Percentiles rank a stretch among this genome's conserved stretches.
Conservation (phyloP, 768 basidiomycete species). For the Pleurotus giganteus region DNA sequence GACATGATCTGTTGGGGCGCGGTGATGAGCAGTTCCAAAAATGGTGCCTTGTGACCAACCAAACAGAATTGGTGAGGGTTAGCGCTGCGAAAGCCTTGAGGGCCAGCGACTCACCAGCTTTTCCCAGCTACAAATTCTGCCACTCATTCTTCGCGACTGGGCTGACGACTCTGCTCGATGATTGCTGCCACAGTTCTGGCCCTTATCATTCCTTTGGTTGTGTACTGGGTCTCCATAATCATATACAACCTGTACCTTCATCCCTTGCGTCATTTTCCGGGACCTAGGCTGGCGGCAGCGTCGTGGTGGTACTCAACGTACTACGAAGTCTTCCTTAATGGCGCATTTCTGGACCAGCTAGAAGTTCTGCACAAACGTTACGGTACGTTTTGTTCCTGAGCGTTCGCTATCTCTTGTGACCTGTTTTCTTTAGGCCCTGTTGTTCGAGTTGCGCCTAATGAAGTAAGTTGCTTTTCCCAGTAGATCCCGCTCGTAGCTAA, state of each 20-base stretch:
- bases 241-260: conserved; percentile 22
- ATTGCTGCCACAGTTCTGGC: background rate
- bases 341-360: conserved; percentile 24
- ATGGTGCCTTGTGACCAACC: too few relatives aligned
- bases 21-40: too few relatives aligned
- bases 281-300: conserved; percentile 25
- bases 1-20: too few relatives aligned
- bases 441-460: conserved; percentile 34
- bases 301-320: conserved; percentile 24
- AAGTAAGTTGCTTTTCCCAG: conserved; percentile 21
- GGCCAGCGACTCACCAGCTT: too few relatives aligned
- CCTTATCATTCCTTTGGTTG: background rate
- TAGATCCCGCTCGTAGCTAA: background rate
- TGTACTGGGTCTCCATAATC: background rate
- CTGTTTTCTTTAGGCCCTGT: conserved; percentile 27
- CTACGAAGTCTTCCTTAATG: conserved; percentile 24
- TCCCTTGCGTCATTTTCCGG: conserved; percentile 25
- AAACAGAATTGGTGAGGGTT: too few relatives aligned
- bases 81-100: too few relatives aligned
- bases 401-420: background rate
- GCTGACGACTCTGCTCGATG: too few relatives aligned
- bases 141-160: too few relatives aligned
- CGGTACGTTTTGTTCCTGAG: conserved; percentile 16
- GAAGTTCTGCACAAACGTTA: conserved; percentile 23
- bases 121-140: too few relatives aligned